Evolutionary conservation across 345 rosid species (phyloP), one percentile per base, ranked within the genome.

Genomic region (Mangifera indica): DNA sequence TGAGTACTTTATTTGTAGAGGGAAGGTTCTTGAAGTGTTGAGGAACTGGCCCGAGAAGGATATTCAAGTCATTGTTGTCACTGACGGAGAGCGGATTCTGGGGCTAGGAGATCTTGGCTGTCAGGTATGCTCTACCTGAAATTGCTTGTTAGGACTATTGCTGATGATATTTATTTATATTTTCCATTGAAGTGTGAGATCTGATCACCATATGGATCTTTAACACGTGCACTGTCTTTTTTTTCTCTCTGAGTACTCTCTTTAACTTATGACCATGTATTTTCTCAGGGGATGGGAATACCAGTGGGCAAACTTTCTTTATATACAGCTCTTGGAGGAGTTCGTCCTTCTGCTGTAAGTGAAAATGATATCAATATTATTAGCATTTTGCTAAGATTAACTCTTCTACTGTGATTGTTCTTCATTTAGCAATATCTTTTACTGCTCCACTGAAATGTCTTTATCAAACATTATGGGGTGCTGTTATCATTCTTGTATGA

Each of bases 101-200:
- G 98, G 98, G 55, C 87, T 94, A 14, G 98, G 98, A 51, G 98
- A 94, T 80, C 97, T 94, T 75, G 98, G 98, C 25, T 94, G 97
- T 77, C 98, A 93, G 91, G 98, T 89, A 79, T 57, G 71, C 58
- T 56, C 17, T 61, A 42, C 29, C 62, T 22, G 11, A 59, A 57
- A 46, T 49, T 66, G 42, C 14, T 40, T 17, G 15, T 26, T 12
- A 60, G 60, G 58, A 71, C 45, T 11, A 1, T 5, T 34, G 42
- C 7, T 37, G 42, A 37, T 37, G 42, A 37, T 6, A 37, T 37
- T 22, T 61, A 69, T 52, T 66, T 11, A 14, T 76, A 26, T 62
- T 26, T n/a, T 7, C 66, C 24, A n/a, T 34, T 10, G 25, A 40
- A 62, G 15, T n/a, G 66, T 62, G 51, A 17, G 15, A 37, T 40